Evolutionary conservation across 768 basidiomycete genomes (phyloP), one percentile per base, ranked within the genome.

Genomic region (Ephemerocybe angulata): DNA sequence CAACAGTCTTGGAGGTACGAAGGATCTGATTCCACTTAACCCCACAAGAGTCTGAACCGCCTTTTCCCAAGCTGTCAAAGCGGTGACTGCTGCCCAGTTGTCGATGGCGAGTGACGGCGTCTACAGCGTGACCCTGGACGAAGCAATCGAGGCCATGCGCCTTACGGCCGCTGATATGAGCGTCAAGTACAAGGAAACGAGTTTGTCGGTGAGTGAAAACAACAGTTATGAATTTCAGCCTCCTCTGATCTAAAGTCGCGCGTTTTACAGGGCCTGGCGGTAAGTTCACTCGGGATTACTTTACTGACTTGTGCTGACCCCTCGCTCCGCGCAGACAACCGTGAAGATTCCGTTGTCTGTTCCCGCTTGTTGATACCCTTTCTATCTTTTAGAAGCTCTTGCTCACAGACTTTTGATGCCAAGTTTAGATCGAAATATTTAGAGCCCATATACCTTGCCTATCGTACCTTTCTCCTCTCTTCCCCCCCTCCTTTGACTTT

Each of bases 61-160:
- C 19, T n/a, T 50, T 44, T 46, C 55, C 42, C 43, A 63, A 88
- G 93, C 93, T 52, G 92, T 95, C 50, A 95, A 96, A 69, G 93
- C 92, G 3, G 80, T 95, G 42, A 94, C 93, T 19, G 94, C 95
- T 11, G 94, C 94, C 19, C 96, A 98, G 66, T 79, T 98, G 4
- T 92, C 95, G 7, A 88, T 97, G 82, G 93, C 94, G 8, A 91
- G 90, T 57, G 83, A 91, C 63, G 94, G 91, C 0, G 79, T 90
- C 13, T 93, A 93, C 63, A 83, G 86, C 30, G 93, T 95, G 31
- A 88, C 87, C 0, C 77, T 98, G 19, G 95, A 98, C 66, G 93
- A 97, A 68, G 95, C 94, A 2, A 97, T 98, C 53, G 91, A 93
- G 68, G 93, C 94, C 3, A 96, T 96, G 92, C 79, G 91, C 22